phyloP scores from a whole-genome alignment of 1,139 yeast species.

The Geotrichum fermentans region DNA sequence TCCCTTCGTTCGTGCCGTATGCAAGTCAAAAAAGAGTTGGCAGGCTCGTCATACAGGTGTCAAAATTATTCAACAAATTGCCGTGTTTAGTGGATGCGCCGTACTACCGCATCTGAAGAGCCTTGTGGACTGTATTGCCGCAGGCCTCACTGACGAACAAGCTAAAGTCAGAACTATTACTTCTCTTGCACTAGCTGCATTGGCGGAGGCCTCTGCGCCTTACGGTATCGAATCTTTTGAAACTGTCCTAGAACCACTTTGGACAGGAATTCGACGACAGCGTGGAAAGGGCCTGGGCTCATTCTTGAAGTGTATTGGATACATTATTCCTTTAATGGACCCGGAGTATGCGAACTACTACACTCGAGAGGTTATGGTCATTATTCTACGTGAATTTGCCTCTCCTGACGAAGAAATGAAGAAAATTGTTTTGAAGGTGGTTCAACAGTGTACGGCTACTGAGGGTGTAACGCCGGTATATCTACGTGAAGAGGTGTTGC shows the following conservation, averaged over 20 bases:
- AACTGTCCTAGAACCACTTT: conserved; percentile 62
- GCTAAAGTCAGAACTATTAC: conserved; percentile 62
- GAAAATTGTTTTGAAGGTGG: conserved; percentile 58
- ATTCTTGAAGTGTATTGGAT: conserved; percentile 73
- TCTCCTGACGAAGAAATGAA: conserved; percentile 91
- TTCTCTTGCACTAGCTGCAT: conserved; percentile 64
- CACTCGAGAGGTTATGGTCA: conserved; percentile 64
- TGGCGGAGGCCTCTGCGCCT: conserved; percentile 85
- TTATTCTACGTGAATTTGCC: conserved; percentile 65
- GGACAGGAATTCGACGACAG: conserved; percentile 74
- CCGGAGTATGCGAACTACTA: conserved; percentile 77
- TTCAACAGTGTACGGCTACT: conserved; percentile 53
- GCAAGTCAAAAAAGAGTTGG: conserved; percentile 76
- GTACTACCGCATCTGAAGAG: conserved; percentile 69
- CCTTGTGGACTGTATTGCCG: conserved; percentile 56
- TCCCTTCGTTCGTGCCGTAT: conserved; percentile 80
- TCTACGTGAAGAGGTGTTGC: conserved; percentile 49
- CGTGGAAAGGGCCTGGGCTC: conserved; percentile 76
- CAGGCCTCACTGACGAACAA: conserved; percentile 66
- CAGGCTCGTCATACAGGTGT: conserved; percentile 85
- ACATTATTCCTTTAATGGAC: conserved; percentile 79
- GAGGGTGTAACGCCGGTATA: conserved; percentile 49
- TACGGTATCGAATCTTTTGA: conserved; percentile 90
- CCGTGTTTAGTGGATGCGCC: conserved; percentile 65
- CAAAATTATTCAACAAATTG: conserved; percentile 70